Conservation (phyloP, 768 basidiomycete genomes). For the Chalciporus sphaerocephalus region DNA sequence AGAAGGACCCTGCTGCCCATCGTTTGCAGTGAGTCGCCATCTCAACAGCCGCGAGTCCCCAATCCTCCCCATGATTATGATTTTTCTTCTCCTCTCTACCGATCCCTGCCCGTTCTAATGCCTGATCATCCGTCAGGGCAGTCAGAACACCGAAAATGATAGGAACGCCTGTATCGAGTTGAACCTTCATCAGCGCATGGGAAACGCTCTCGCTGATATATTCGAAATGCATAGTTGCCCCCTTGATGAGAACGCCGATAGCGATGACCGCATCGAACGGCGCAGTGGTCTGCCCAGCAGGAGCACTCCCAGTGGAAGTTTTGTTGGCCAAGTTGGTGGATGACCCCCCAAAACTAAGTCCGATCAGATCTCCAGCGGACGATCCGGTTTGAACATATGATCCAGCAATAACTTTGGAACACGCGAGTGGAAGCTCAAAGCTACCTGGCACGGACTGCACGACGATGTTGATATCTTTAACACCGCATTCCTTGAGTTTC, state of each 20-base stretch:
- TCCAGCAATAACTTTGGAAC: conserved; percentile 80
- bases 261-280: conserved; percentile 97
- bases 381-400: conserved; percentile 78
- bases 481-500: conserved; percentile 81
- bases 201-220: conserved; percentile 95
- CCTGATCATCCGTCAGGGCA: conserved; percentile 89
- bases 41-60: conserved; percentile 95
- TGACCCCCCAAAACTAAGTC: conserved; percentile 43
- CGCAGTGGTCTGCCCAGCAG: conserved; percentile 41
- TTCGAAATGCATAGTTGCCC: conserved; percentile 98
- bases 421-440: conserved; percentile 88
- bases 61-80: conserved; percentile 98
- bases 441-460: conserved; percentile 91
- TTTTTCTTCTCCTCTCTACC: conserved; percentile 65
- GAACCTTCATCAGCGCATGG: conserved; percentile 90
- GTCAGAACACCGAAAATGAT: conserved; percentile 97
- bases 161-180: conserved; percentile 89
- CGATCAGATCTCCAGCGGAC: conserved; percentile 72
- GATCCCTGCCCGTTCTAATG: conserved; percentile 89
- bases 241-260: conserved; percentile 97
- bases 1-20: conserved; percentile 71
- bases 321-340: conserved; percentile 29
- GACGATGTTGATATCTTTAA: conserved; percentile 86
- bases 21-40: conserved; percentile 66
- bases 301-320: conserved; percentile 27